These are phyloP conservation scores for Rusavskia elegans DNA, from an alignment of 495 filamentous ascomycete genomes.

Conservation along the genomic window DNA sequence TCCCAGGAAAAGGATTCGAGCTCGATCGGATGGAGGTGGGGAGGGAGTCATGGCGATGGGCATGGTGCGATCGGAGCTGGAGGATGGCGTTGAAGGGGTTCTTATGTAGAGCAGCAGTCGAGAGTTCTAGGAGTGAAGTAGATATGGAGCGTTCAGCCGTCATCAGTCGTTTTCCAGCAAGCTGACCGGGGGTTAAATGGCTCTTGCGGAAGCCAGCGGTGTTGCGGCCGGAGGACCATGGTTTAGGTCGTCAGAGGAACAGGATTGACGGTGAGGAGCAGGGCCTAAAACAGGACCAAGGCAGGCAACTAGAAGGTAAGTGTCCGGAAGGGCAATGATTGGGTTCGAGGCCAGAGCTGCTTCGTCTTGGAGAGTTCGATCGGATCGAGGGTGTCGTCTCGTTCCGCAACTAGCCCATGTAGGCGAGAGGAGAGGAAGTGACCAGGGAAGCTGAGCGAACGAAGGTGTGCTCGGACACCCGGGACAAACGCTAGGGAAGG, in stretches of 20 bases:
- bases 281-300: background rate
- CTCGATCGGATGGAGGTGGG: conserved; percentile 8
- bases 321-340: conserved; percentile 2
- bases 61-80: background rate
- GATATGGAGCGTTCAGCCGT: background rate
- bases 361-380: background rate
- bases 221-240: background rate
- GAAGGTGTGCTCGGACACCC: background rate
- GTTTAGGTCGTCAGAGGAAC: background rate
- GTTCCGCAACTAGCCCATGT: background rate
- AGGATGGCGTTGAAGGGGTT: background rate
- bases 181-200: background rate
- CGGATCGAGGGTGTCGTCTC: background rate
- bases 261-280: background rate
- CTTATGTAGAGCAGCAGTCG: background rate
- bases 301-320: background rate
- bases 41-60: background rate
- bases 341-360: background rate
- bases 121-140: background rate
- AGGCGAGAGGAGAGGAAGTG: background rate
- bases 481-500: too few species aligned
- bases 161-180: background rate
- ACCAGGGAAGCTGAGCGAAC: background rate
- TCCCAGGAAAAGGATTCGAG: conserved; percentile 48
- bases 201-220: background rate